phyloP scores from a whole-genome alignment of 495 filamentous ascomycete genomes.

The Amphirosellinia nigrospora region DNA sequence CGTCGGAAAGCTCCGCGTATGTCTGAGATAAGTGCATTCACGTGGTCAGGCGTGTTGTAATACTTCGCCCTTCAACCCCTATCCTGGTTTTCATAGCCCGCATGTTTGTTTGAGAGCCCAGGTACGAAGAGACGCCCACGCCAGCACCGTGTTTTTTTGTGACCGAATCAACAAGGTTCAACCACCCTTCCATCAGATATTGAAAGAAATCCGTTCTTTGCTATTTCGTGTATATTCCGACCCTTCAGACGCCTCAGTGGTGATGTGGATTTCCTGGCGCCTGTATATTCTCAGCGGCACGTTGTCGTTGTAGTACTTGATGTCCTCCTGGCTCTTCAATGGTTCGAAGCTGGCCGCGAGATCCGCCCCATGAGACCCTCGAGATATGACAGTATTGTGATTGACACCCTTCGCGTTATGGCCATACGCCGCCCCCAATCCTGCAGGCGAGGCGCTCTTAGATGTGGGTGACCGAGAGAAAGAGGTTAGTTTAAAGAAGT shows the following conservation, averaged over 20 bases:
- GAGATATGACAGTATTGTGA: constrained; percentile 16
- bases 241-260: background rate
- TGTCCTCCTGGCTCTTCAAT: constrained; percentile 21
- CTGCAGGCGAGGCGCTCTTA: background rate
- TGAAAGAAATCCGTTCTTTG: background rate
- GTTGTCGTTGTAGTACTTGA: constrained; percentile 5
- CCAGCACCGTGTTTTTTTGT: background rate
- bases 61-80: background rate
- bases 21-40: background rate
- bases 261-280: constrained; percentile 10
- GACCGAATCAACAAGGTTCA: background rate
- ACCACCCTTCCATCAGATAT: background rate
- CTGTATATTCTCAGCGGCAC: constrained; percentile 25
- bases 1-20: background rate
- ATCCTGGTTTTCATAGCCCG: background rate
- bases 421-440: background rate
- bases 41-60: background rate
- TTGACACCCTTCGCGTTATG: constrained; percentile 17
- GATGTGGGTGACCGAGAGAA: constrained; percentile 41
- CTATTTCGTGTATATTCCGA: background rate
- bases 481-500: constrained; percentile 56
- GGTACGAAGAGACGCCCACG: background rate
- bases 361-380: constrained; percentile 6
- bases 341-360: constrained; percentile 14
- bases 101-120: background rate